A percentile compares a stretch with the other conserved stretches of the same genome.
Evolutionary conservation across 768 basidiomycete species (phyloP).

Genomic region (Mycena capillaripes): DNA sequence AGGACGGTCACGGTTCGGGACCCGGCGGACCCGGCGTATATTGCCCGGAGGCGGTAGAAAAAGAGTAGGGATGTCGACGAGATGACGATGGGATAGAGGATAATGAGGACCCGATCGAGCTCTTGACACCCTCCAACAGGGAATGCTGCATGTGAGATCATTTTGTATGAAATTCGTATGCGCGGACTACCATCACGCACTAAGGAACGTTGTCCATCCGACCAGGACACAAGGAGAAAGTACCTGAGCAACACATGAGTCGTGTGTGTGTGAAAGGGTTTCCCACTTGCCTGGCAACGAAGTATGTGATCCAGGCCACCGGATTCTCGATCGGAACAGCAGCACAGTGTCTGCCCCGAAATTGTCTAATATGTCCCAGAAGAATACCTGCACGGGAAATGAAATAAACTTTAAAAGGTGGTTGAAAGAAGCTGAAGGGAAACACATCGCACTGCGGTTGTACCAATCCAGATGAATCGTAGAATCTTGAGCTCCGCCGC

Average conservation of each 20-base stretch:
- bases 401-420: not conserved
- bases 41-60: slow-evolving; percentile 7
- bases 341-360: not conserved
- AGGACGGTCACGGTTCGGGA: not conserved
- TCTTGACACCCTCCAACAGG: not conserved
- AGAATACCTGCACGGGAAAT: not conserved
- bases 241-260: not conserved
- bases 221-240: not conserved
- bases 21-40: not conserved
- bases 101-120: not conserved
- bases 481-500: too few relatives aligned
- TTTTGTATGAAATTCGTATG: not conserved
- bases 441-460: too few relatives aligned
- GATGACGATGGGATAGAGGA: slow-evolving; percentile 1
- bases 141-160: not conserved
- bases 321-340: not conserved
- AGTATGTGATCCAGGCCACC: not conserved
- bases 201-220: not conserved
- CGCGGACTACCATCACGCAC: not conserved
- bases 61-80: not conserved
- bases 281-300: not conserved
- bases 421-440: too few relatives aligned
- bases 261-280: not conserved
- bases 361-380: slow-evolving; percentile 6
- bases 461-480: too few relatives aligned